Evolutionary conservation across 2,329 filamentous ascomycete genomes (phyloP), one percentile per base, ranked within the genome.

Genomic region (Ceratocystis lukuohia): DNA sequence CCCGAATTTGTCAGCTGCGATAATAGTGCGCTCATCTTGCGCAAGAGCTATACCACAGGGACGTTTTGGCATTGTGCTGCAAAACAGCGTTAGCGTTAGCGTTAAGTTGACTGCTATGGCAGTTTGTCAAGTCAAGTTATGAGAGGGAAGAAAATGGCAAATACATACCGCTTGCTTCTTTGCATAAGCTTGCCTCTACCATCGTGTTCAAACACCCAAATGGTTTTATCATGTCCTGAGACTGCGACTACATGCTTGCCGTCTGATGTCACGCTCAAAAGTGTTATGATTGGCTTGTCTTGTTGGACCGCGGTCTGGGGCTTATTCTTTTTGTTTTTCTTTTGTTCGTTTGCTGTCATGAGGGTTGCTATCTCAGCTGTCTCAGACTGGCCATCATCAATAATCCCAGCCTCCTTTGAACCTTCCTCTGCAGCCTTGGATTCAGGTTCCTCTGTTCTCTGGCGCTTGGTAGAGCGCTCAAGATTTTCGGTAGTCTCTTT

Each of bases 1-100:
- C 70, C 94, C 94, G 72, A 97, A 97, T 75, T 99, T 99, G 79
- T 99, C 94, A 64, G 86, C 93, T 69, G 84, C 86, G 67, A 97
- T 76, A 69, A 99, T 89, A 7, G 85, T 88, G 56, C 81, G 80
- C 69, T 84, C 81, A 73, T 92, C 87, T 48, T 83, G 78, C 6
- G 88, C 85, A 64, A 96, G 76, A 64, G 82, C 78, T 67, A 97
- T 79, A 45, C 88, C 85, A 73, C 87, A 93, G 12, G 92, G 91
- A 45, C 91, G 86, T 78, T 96, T 97, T 48, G 91, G 90, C 88
- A 97, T 95, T 67, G 77, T 77, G 75, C 91, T 93, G 68, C 64
- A 45, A 6, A 5, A 28, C 44, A 48, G 33, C 57, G 70, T 25
- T 25, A 25, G 22, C 22, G 44, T 77, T 66, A 77, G 74, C 15